Evolutionary conservation across 2,329 filamentous ascomycete species (phyloP).

Genomic region (Talaromyces sp.): DNA sequence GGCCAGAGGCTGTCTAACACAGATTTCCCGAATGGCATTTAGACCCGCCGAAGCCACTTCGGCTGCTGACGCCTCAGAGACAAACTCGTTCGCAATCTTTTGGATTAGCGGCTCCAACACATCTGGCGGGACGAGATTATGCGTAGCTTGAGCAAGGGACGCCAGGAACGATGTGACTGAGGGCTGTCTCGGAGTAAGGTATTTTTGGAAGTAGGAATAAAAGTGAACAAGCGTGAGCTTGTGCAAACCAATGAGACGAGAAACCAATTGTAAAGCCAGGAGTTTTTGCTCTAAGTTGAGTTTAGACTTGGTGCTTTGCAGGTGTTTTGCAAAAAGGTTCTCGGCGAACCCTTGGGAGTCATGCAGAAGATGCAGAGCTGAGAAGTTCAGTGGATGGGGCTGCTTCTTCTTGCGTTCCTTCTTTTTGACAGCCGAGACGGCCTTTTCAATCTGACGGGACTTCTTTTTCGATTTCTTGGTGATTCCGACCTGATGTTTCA

Average conservation of each 20-base stretch:
- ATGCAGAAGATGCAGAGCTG: slow-evolving; percentile 85
- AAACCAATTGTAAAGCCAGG: slow-evolving; percentile 84
- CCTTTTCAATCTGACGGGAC: slow-evolving; percentile 71
- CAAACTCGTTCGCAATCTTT: slow-evolving; percentile 98
- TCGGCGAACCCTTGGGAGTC: slow-evolving; percentile 95
- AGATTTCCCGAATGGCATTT: slow-evolving; percentile 92
- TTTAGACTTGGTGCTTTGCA: slow-evolving; percentile 81
- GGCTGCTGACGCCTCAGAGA: slow-evolving; percentile 85
- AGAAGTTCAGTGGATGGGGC: slow-evolving; percentile 90
- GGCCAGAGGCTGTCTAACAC: slow-evolving; percentile 84
- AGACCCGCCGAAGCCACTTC: slow-evolving; percentile 90
- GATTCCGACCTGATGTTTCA: slow-evolving; percentile 81
- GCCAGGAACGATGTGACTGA: slow-evolving; percentile 91
- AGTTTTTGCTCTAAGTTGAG: slow-evolving; percentile 85
- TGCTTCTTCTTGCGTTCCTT: slow-evolving; percentile 83
- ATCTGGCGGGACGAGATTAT: slow-evolving; percentile 88
- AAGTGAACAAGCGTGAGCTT: slow-evolving; percentile 84
- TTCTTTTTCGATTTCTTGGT: slow-evolving; percentile 97
- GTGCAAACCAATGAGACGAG: slow-evolving; percentile 85
- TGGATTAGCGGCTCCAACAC: slow-evolving; percentile 82
- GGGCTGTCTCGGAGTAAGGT: slow-evolving; percentile 79
- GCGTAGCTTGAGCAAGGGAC: slow-evolving; percentile 84
- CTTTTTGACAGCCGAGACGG: slow-evolving; percentile 74
- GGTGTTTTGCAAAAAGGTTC: slow-evolving; percentile 80
- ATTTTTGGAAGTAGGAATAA: slow-evolving; percentile 96